A percentile compares a stretch with the other conserved stretches of the same genome.
phyloP scores from a whole-genome alignment of 257 asterid species.

The Lycium barbarum region DNA sequence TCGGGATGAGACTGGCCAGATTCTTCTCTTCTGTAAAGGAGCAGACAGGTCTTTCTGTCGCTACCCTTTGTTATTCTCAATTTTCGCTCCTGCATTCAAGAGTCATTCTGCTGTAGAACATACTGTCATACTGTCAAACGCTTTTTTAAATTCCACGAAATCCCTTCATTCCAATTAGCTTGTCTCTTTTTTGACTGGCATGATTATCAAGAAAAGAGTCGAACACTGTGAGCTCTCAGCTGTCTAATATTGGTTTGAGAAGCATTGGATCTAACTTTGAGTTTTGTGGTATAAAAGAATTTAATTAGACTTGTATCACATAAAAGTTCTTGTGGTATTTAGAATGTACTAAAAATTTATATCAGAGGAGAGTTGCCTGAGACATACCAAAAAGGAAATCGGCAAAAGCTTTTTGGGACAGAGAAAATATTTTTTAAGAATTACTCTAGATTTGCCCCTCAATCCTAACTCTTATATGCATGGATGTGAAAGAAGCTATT shows the following conservation, averaged over 20 bases:
- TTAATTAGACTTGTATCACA: background rate
- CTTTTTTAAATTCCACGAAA: background rate
- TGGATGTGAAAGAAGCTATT: background rate
- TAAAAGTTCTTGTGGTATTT: background rate
- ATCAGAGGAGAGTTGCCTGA: background rate
- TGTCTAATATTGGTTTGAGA: background rate
- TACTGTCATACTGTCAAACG: background rate
- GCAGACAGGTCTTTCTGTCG: conserved; percentile 75
- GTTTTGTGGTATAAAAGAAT: background rate
- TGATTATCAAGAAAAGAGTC: background rate
- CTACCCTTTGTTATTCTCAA: conserved; percentile 27
- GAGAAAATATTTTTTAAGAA: background rate
- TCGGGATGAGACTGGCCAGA: conserved; percentile 77
- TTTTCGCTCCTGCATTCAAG: conserved; percentile 11
- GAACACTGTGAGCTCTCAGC: too few relatives aligned
- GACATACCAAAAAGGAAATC: background rate
- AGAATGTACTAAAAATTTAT: background rate
- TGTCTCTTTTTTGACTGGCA: background rate
- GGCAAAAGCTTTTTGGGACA: background rate
- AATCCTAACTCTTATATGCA: background rate
- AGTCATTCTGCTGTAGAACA: conserved; percentile 4
- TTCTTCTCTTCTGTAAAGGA: conserved; percentile 90
- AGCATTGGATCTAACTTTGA: background rate
- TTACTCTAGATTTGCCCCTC: background rate
- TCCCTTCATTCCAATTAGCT: background rate